These are phyloP conservation scores for Clonostachys solani DNA, from an alignment of 2,329 filamentous ascomycete genomes.

Conservation along the genomic window DNA sequence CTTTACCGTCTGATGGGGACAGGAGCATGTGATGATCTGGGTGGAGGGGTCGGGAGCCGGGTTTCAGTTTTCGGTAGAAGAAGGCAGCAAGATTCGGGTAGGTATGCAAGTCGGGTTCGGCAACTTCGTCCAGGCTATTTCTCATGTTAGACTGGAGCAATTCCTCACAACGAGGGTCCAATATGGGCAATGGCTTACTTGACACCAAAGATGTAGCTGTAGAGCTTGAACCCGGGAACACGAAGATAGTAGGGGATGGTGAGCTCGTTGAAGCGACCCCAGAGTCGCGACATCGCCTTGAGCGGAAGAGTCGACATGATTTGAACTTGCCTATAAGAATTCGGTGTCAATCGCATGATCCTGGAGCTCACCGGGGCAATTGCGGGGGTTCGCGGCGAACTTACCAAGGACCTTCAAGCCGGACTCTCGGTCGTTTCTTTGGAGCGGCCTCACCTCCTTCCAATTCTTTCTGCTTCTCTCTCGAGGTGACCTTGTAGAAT, in stretches of 20 bases:
- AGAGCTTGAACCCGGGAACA: slow-evolving; percentile 86
- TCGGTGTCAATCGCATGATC: slow-evolving; percentile 5
- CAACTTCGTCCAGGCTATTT: slow-evolving; percentile 74
- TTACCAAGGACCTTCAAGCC: slow-evolving; percentile 81
- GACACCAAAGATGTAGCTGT: slow-evolving; percentile 88
- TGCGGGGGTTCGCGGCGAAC: slow-evolving; percentile 1
- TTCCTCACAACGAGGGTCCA: background rate
- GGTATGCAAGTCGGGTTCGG: slow-evolving; percentile 80
- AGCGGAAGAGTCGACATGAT: slow-evolving; percentile 91
- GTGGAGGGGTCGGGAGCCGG: slow-evolving; percentile 80
- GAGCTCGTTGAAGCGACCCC: slow-evolving; percentile 89
- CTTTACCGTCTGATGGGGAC: slow-evolving; percentile 83
- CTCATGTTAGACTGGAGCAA: slow-evolving; percentile 4
- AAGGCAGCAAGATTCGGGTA: slow-evolving; percentile 95
- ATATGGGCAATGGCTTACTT: slow-evolving; percentile 40
- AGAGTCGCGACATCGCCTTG: slow-evolving; percentile 83
- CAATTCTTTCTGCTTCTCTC: slow-evolving; percentile 46
- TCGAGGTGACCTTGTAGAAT: slow-evolving; percentile 67
- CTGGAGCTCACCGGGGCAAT: background rate
- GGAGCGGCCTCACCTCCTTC: slow-evolving; percentile 30
- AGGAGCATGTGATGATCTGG: slow-evolving; percentile 75
- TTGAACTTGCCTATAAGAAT: slow-evolving; percentile 66
- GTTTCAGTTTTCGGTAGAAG: slow-evolving; percentile 94
- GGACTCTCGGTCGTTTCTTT: slow-evolving; percentile 57
- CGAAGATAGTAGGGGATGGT: slow-evolving; percentile 84